Evolutionary conservation across 1,284 basidiomycete species (phyloP), one percentile per base, ranked within the genome.

Genomic region (Kalmanozyma brasiliensis): DNA sequence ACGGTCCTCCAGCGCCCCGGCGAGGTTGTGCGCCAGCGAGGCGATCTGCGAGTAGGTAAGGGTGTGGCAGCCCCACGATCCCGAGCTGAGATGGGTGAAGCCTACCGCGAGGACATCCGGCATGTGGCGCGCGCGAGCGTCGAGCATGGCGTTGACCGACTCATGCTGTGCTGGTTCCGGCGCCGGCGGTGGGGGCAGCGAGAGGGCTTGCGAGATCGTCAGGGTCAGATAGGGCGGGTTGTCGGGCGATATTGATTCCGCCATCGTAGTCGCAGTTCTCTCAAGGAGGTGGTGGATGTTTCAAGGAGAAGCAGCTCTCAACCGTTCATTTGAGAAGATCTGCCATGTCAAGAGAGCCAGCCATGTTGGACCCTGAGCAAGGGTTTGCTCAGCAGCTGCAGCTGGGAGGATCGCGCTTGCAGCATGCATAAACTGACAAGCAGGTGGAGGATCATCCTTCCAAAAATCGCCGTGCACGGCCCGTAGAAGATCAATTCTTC

Each of bases 91-190:
- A 24, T 49, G 41, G 13, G 81, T 77, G 68, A 84, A 84, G 4
- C 83, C 84, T 2, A 83, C 82, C 9, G 82, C 83, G 20, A 82
- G 71, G 26, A 74, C 71, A 32, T 80, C 75, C 14, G 63, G 64
- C 33, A 79, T 65, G 34, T 80, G 76, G 9, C 52, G 32, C 4
- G 81, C 81, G 13, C 83, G 78, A 45, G 79, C 71, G 11, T 80
- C 68, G 26, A 84, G 76, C 47, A 84, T 65, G 46, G 79, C 67
- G 23, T 80, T 72, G 37, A 84, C 76, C 11, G 78, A 76, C 24
- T 52, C 52, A 46, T 84, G 77, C 17, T 78, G 63, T 47, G 77
- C 72, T 2, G 83, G 83, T 47, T 83, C 65, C 3, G 52, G 62
- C 10, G 73, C 64, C 43, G 81, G 14, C 2, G 73, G 70, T 20